Conservation (phyloP, 2,329 filamentous ascomycete species). For the Trichophyton rubrum region DNA sequence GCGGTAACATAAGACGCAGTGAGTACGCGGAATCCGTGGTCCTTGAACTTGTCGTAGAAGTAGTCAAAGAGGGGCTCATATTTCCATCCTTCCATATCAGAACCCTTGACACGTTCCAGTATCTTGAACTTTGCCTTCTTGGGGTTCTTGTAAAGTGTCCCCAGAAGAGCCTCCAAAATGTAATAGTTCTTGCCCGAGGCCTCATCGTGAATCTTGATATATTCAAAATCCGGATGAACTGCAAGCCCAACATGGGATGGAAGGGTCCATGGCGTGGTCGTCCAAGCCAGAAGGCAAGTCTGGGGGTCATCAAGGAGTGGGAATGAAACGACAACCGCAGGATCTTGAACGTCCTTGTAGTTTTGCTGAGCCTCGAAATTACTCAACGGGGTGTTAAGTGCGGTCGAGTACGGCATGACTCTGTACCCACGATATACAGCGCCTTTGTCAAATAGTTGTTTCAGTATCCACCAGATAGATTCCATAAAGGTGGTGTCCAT, state of each 20-base stretch:
- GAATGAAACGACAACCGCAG: conserved; percentile 78
- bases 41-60: conserved; percentile 79
- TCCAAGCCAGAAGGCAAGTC: conserved; percentile 72
- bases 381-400: conserved; percentile 74
- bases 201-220: conserved; percentile 75
- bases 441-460: conserved; percentile 79
- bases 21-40: conserved; percentile 66
- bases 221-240: conserved; percentile 71
- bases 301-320: conserved; percentile 66
- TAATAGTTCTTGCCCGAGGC: conserved; percentile 73
- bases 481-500: conserved; percentile 97
- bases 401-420: conserved; percentile 93
- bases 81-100: conserved; percentile 74
- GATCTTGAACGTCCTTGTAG: conserved; percentile 85
- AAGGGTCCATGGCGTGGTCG: conserved; percentile 77
- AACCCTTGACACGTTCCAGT: conserved; percentile 65
- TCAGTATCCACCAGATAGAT: conserved; percentile 93
- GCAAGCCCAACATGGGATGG: conserved; percentile 69
- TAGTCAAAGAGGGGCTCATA: conserved; percentile 85
- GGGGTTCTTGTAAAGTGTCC: conserved; percentile 80
- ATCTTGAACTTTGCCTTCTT: conserved; percentile 92
- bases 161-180: conserved; percentile 66
- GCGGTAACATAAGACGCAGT: conserved; percentile 78
- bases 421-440: conserved; percentile 80
- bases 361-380: conserved; percentile 94